Evolutionary conservation across 2,329 filamentous ascomycete species (phyloP).

Genomic region (Epichloe typhina): DNA sequence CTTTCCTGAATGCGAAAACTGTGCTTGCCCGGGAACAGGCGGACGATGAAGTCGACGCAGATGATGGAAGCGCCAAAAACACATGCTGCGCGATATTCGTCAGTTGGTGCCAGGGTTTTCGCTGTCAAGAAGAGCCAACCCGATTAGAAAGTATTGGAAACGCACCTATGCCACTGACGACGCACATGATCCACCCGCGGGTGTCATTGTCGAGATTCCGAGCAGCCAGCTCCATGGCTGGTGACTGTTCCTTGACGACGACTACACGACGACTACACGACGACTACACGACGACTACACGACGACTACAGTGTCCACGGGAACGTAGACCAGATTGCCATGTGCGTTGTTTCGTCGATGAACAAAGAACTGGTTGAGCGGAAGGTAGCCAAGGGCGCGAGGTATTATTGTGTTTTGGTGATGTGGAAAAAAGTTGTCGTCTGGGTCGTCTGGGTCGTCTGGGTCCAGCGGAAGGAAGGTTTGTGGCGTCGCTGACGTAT

Average conservation of each 20-base stretch:
- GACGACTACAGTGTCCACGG: background rate
- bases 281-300: too few relatives aligned
- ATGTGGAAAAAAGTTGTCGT: background rate
- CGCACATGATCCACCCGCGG: constrained; percentile 84
- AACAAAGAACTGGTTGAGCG: background rate
- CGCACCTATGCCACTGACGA: constrained; percentile 63
- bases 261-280: background rate
- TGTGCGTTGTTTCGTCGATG: background rate
- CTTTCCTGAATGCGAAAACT: constrained; percentile 83
- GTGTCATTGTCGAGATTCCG: constrained; percentile 59
- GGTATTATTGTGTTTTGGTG: too few relatives aligned
- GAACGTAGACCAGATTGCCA: background rate
- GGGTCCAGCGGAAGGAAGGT: background rate
- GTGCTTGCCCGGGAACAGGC: constrained; percentile 56
- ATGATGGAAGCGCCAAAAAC: constrained; percentile 72
- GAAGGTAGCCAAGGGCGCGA: background rate
- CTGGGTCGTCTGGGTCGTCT: background rate
- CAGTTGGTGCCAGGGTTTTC: constrained; percentile 8
- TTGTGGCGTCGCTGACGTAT: constrained; percentile 1
- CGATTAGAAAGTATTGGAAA: constrained; percentile 15
- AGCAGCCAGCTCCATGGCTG: constrained; percentile 24
- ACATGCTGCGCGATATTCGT: constrained; percentile 33
- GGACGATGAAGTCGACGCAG: constrained; percentile 69
- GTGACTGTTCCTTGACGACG: background rate
- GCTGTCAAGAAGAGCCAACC: background rate